Percentiles rank a stretch among this genome's conserved stretches.
These are phyloP conservation scores for Ophiostoma sp. DNA, from an alignment of 2,329 filamentous ascomycete genomes.

Conservation along the genomic window DNA sequence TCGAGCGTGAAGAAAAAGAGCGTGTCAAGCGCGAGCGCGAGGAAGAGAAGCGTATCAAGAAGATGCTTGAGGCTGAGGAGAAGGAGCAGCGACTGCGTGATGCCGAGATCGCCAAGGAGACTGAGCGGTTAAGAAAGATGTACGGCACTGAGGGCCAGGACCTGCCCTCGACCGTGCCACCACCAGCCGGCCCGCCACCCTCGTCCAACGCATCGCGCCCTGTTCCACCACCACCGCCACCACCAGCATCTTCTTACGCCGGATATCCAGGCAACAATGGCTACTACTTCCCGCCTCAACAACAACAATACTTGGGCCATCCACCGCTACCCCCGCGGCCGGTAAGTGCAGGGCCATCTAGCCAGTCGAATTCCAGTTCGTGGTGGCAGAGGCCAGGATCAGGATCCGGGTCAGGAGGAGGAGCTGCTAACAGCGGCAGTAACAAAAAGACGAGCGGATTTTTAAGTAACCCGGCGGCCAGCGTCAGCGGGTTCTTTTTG, in stretches of 20 bases:
- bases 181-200: conserved; percentile 28
- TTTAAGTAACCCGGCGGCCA: conserved; percentile 31
- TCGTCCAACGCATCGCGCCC: conserved; percentile 35
- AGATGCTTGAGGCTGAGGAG: conserved; percentile 67
- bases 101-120: conserved; percentile 72
- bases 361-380: conserved; percentile 21
- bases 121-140: conserved; percentile 70
- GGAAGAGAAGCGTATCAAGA: conserved; percentile 60
- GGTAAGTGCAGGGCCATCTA: conserved; percentile 47
- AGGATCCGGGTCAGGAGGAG: conserved; percentile 23
- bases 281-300: background rate
- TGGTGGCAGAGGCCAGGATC: conserved; percentile 37
- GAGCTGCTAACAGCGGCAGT: conserved; percentile 25
- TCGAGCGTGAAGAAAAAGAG: conserved; percentile 57
- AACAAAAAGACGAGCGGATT: conserved; percentile 14
- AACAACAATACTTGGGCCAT: conserved; percentile 16
- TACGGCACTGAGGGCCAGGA: conserved; percentile 62
- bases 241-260: conserved; percentile 33
- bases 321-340: conserved; percentile 46
- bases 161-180: conserved; percentile 34
- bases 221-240: conserved; percentile 37
- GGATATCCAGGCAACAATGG: conserved; percentile 2
- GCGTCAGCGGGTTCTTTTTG: conserved; percentile 33
- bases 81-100: conserved; percentile 58
- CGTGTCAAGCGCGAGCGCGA: conserved; percentile 55